Evolutionary conservation across 768 basidiomycete species (phyloP), one percentile per base, ranked within the genome.

Genomic region (Macrolepiota fuliginosa): DNA sequence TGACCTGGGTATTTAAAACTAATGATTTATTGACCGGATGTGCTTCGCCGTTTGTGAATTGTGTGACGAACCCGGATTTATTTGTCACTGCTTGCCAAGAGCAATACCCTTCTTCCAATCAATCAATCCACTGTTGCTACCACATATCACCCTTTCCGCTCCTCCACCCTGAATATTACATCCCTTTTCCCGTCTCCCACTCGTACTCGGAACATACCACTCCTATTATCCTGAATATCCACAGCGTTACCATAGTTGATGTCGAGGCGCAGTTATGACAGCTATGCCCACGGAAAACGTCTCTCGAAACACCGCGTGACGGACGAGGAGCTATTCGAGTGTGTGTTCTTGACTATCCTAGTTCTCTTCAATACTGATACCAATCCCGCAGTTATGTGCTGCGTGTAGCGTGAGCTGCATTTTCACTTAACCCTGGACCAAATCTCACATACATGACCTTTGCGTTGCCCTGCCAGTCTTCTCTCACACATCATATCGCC

Each of bases 301-400:
- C 63, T 89, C 64, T 88, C 89, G 65, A 89, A 88, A 72, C 83
- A 90, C 75, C 83, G 88, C 64, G 86, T 93, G 54, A 84, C 88
- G 27, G 92, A 94, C 67, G 91, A 94, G 61, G 92, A 94, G 71
- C 78, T 94, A 67, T 92, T 91, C 78, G 85, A 91, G 92, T 94
- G 72, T 54, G 76, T 73, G 40, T 15, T 29, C 39, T 64, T 49
- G 64, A 58, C 42, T 66, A 40, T 58, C 63, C 51, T 27, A 51
- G 64, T 58, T 24, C 45, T 58, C 57, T 61, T 37, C 35, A 54
- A 29, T 63, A 13, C 53, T 64, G 55, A 19, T 52, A 29, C 54
- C 12, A 35, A 47, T 47, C 29, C 61, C 40, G 15, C 63, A 95
- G 93, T 66, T 92, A 91, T 84, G 84, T 83, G 40, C 81, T 95